Evolutionary conservation across 352 stramenopile genomes (phyloP).

Genomic region (Pythium plurisporium): DNA sequence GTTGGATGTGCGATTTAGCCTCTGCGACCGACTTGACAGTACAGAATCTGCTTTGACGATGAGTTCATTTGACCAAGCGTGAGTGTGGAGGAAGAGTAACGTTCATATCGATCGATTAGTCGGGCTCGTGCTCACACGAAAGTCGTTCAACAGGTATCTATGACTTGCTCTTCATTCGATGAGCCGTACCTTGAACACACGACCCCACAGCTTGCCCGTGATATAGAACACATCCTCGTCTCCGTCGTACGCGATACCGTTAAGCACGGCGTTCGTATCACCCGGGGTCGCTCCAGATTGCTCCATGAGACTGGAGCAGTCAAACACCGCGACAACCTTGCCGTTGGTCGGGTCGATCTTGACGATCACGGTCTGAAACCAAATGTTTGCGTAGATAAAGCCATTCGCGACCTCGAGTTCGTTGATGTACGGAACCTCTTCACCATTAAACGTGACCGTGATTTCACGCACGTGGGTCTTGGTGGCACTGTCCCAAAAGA

Average conservation of each 20-base stretch:
- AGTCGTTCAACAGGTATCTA: too few species aligned
- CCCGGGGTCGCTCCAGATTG: conserved; percentile 44
- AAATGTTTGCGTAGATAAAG: conserved; percentile 94
- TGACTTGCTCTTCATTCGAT: too few species aligned
- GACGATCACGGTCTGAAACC: conserved; percentile 90
- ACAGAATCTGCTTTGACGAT: too few species aligned
- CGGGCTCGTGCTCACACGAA: too few species aligned
- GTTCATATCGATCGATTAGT: too few species aligned
- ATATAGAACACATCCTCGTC: conserved; percentile 90
- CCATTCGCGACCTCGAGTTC: conserved; percentile 92
- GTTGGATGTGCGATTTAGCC: too few species aligned
- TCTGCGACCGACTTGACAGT: too few species aligned
- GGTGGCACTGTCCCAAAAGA: conserved; percentile 89
- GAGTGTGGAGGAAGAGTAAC: too few species aligned
- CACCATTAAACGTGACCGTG: conserved; percentile 42
- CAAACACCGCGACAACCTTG: conserved; percentile 86
- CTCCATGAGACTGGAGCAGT: conserved; percentile 58
- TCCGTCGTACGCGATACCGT: conserved; percentile 91
- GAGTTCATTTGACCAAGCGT: too few species aligned
- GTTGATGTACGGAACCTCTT: conserved; percentile 80
- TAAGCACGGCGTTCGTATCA: conserved; percentile 79
- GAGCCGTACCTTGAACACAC: conserved; percentile 87
- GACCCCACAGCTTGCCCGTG: conserved; percentile 91
- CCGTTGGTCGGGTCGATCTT: conserved; percentile 90
- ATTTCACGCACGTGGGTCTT: conserved; percentile 72